Base-by-base conservation (phyloP, 1,284 basidiomycete genomes). In the Naganishia cerealis region DNA sequence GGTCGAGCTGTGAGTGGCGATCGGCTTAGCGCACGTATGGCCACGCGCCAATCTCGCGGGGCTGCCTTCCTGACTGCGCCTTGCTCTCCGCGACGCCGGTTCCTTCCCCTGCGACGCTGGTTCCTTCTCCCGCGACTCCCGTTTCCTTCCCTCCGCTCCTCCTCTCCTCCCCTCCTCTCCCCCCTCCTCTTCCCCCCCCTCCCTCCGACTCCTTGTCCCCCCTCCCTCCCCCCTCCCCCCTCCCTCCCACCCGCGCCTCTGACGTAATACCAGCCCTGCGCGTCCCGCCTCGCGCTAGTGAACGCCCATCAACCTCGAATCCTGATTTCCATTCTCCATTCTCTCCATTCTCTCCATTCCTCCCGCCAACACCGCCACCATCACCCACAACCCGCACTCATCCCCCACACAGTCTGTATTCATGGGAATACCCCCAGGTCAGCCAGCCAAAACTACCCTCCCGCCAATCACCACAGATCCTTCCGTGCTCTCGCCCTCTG, bases 221-320 rank as follows among this genome's bases (percentile, higher is more conserved):
- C 29, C 6, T 6, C 29, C 29, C 29, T 33, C 29, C 29, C 29
- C 29, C 6, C 29, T 6, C 29, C 29, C 6, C 29, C 29, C 29
- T 6, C 29, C 6, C 2, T 33, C 29, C 29, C 29, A 33, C 29
- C 29, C 29, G 6, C 29, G 3, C 3, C 29, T 18, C 53, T 55
- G 29, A 55, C 53, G 29, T 55, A 55, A 38, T 55, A 55, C 21
- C 53, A 56, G 29, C 21, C 24, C 46, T 50, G 46, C 46, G 46
- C 46, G 46, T 50, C 46, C 46, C 3, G 21, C 46, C 12, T 36
- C 58, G 46, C 48, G 46, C 43, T 50, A 48, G 57, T 33, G 18
- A 46, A 2, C 54, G 38, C 38, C 54, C n/a, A 24, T 21, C 15
- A 33, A 4, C 38, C 6, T 15, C n/a, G 3, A 7, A 6, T 21